Evolutionary conservation across 176 grass and related monocot species (phyloP).

Genomic region (Avena insularis): DNA sequence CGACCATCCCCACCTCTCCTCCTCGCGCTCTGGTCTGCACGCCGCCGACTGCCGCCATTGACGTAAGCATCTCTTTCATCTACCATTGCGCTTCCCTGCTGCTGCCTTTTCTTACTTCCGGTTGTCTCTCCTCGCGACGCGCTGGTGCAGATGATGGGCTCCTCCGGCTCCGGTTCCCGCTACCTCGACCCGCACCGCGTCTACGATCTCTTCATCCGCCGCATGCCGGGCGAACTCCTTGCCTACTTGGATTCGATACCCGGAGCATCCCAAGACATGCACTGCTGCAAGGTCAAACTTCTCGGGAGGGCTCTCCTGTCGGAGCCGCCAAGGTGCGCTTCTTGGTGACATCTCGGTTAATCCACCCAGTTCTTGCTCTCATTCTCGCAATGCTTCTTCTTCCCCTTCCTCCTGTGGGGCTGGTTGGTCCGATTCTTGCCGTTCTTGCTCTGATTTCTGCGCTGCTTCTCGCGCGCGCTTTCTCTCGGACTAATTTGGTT

Average conservation of each 20-base stretch:
- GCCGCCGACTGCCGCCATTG: neutral
- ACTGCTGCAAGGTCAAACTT: neutral
- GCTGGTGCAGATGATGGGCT: neutral
- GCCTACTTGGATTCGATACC: neutral
- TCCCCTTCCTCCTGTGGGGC: neutral
- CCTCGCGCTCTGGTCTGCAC: neutral
- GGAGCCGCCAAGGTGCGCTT: neutral
- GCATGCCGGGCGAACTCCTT: neutral
- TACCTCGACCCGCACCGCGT: neutral
- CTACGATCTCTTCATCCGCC: neutral
- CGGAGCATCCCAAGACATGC: neutral
- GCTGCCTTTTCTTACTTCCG: neutral
- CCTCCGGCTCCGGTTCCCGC: neutral
- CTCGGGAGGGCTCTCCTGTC: neutral
- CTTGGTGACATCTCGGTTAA: neutral
- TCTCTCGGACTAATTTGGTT: neutral
- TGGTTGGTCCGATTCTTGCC: neutral
- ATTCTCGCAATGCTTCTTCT: neutral
- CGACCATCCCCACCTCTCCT: neutral
- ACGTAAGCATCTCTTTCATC: constrained; percentile 1
- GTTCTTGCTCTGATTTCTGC: neutral
- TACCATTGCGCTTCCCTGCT: neutral
- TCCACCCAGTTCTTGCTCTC: neutral
- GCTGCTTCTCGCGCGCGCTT: neutral
- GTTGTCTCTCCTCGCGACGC: neutral